Evolutionary conservation across 2,329 filamentous ascomycete genomes (phyloP), one percentile per base, ranked within the genome.

Genomic region (Chaetomium sp.): DNA sequence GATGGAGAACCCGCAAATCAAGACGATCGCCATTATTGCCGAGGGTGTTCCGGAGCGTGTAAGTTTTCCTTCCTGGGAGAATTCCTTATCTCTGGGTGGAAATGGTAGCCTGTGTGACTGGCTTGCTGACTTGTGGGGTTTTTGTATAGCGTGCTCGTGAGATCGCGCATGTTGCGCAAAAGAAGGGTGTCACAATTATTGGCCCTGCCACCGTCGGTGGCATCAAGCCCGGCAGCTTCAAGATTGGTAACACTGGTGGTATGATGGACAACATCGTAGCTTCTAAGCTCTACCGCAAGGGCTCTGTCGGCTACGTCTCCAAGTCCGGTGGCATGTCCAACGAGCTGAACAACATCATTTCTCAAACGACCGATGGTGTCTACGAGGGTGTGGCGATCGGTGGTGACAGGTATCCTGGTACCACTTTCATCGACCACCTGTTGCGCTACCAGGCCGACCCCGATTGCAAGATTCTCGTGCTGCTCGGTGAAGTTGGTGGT

Each of bases 241-340:
- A 97, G 85, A 99, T 99, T 64, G 94, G 94, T 74, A 99, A 99
- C 84, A 99, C 94, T 69, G 94, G 94, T 84, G 94, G 94, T 76
- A 99, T 99, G 94, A 99, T 99, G 94, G 94, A 99, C 84, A 99
- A 99, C 85, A 99, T 99, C 69, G 94, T 99, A 63, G 91, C 94
- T 67, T 97, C 94, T 74, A 99, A 99, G 86, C 89, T 99, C 60
- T 99, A 99, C 86, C 92, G 94, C 77, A 94, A 94, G 79, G 94
- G 94, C 68, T 97, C 94, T 67, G 91, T 99, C 65, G 94, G 90
- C 68, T 99, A 99, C 76, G 94, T 99, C 76, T 97, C 92, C 82
- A 99, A 99, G 84, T 99, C 94, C 57, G 94, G 94, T 72, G 94
- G 94, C 79, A 99, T 99, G 94, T 97, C 94, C 76, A 99, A 99